Conservation (phyloP, 2,329 filamentous ascomycete genomes). For the Microsporum ferrugineum region DNA sequence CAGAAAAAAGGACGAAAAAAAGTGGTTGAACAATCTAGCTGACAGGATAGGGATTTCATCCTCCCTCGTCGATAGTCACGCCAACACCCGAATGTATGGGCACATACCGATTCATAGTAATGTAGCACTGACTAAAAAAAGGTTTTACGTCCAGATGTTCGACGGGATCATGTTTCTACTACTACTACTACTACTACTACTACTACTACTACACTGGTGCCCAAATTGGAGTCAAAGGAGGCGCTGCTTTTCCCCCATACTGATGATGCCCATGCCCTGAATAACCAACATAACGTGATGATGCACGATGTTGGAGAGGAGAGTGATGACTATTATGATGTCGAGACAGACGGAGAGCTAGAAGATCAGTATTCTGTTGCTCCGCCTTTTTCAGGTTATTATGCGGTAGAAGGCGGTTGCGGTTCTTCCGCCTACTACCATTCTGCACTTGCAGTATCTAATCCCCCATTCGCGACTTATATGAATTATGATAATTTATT, state of each 20-base stretch:
- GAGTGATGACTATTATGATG: constrained; percentile 53
- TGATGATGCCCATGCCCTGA: not conserved
- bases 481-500: constrained; percentile 41
- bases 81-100: constrained; percentile 6
- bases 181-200: not conserved
- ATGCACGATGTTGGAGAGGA: constrained; percentile 32
- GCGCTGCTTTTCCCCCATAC: not conserved
- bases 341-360: constrained; percentile 50
- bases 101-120: constrained; percentile 7
- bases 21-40: not conserved
- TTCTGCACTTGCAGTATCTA: constrained; percentile 22
- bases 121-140: constrained; percentile 6
- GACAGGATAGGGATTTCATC: constrained; percentile 5
- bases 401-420: constrained; percentile 33
- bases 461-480: constrained; percentile 35
- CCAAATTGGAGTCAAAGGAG: constrained; percentile 4
- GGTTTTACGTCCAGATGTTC: constrained; percentile 5
- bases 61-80: constrained; percentile 2
- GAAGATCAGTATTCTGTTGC: constrained; percentile 21
- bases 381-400: constrained; percentile 22
- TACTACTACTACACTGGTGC: not conserved
- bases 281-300: not conserved
- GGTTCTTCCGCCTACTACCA: constrained; percentile 17
- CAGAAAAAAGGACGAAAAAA: no score
- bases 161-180: constrained; percentile 3